Evolutionary conservation across 116 monocot genomes (phyloP), one percentile per base, ranked within the genome.

Genomic region (Papilionanthe hybrid): DNA sequence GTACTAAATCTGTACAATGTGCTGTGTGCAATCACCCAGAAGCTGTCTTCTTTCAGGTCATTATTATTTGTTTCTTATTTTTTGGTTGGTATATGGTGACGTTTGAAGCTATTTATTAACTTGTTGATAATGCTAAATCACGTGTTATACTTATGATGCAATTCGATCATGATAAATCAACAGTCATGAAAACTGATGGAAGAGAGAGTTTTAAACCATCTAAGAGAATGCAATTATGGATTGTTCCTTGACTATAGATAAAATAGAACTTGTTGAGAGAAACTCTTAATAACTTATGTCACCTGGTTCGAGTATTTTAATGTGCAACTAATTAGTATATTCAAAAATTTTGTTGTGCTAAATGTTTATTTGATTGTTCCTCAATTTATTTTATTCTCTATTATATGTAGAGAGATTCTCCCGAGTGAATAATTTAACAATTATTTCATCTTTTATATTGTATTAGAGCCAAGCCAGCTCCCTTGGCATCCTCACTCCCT

Each of bases 31-130:
- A 81, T 49, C 93, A 95, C 78, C 86, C 88, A 6, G 91, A 91
- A 90, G 93, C 95, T 53, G 93, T 91, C 12, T 93, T 91, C 67
- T 91, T 95, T 58, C 95, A 95, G 91, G 93, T 95, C 29, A 50
- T 11, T 50, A 44, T n/a, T 75, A 1, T 15, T 32, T 37, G 4
- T n/a, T 41, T 69, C 0, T 15, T 32, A 18, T 69, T 69, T 20
- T 63, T 63, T 25, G 63, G 9, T 63, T 63, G 15, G 1, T 22
- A 63, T 63, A 63, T 63, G 17, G 22, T 57, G 60, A 22, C 9
- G 60, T 63, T 23, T 63, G 63, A 63, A 7, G 63, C 63, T 25
- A 23, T 63, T 23, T 63, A 63, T 63, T 22, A 7, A 63, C 23
- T 37, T 63, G 63, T 20, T 9, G 25, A 25, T 25, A 5, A 25